These are phyloP conservation scores for Neofusicoccum cordaticola DNA, from an alignment of 2,329 filamentous ascomycete species.

Conservation along the genomic window DNA sequence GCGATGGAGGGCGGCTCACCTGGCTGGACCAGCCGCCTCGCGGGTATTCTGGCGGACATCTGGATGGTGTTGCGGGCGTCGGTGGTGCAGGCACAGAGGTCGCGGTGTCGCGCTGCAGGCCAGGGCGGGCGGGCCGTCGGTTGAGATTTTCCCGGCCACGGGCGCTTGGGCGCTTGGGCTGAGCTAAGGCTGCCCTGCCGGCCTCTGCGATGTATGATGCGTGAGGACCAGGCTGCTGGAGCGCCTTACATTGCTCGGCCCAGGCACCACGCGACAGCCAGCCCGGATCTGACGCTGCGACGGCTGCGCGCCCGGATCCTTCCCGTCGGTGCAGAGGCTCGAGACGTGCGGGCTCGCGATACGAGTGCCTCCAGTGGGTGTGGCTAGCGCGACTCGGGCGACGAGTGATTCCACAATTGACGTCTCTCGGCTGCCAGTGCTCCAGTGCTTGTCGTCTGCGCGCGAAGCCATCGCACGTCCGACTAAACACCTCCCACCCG, in stretches of 20 bases:
- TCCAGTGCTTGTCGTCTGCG: background rate
- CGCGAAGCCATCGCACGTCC: background rate
- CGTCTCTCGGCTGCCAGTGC: background rate
- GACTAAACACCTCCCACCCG: background rate
- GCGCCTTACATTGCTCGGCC: background rate
- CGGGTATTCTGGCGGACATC: conserved; percentile 66
- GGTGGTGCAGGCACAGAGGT: background rate
- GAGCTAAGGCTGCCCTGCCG: too few relatives aligned
- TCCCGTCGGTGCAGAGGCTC: background rate
- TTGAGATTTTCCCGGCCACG: background rate
- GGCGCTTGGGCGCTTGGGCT: too few relatives aligned
- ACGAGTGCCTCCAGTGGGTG: too few relatives aligned
- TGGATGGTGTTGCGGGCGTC: conserved; percentile 23
- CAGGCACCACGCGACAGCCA: background rate
- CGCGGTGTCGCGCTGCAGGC: too few relatives aligned
- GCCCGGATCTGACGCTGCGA: background rate
- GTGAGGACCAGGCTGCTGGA: conserved; percentile 18
- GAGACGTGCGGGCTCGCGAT: too few relatives aligned
- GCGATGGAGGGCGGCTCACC: conserved; percentile 48
- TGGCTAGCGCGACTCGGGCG: conserved; percentile 1
- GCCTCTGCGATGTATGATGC: conserved; percentile 17
- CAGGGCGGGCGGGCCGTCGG: background rate
- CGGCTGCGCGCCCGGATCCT: background rate
- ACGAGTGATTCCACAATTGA: conserved; percentile 6
- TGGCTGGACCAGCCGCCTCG: conserved; percentile 58